A percentile compares a stretch with the other conserved stretches of the same genome.
Evolutionary conservation across 208 protist species (phyloP).

Genomic region (Trypanosoma melophagium): DNA sequence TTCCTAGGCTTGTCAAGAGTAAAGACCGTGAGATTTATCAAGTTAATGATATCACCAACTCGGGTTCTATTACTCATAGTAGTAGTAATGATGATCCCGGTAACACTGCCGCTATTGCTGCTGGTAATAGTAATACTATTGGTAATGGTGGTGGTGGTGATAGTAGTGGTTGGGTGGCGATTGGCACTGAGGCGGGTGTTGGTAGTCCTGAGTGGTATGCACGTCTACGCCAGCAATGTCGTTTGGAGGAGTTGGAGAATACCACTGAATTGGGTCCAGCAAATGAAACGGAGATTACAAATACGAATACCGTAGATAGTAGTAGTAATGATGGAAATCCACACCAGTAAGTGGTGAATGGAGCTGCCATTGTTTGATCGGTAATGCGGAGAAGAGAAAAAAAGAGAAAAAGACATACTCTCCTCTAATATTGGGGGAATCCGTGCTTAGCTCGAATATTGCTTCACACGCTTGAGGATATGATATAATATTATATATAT

Average conservation of each 20-base stretch:
- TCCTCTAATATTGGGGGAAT: too few relatives aligned
- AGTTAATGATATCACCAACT: not conserved
- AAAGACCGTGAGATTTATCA: not conserved
- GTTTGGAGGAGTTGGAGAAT: slow-evolving; percentile 7
- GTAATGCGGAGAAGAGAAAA: too few relatives aligned
- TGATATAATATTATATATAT: too few relatives aligned
- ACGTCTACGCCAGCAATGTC: slow-evolving; percentile 37
- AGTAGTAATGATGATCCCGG: slow-evolving; percentile 1
- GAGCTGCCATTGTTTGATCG: too few relatives aligned
- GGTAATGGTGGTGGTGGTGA: slow-evolving; percentile 2
- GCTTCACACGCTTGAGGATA: too few relatives aligned
- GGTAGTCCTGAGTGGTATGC: slow-evolving; percentile 66
- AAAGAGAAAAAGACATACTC: too few relatives aligned
- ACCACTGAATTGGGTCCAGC: not conserved
- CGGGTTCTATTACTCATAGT: not conserved
- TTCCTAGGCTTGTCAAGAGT: too few relatives aligned
- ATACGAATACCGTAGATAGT: not conserved
- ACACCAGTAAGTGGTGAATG: too few relatives aligned
- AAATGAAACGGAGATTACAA: not conserved
- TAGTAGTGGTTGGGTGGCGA: slow-evolving; percentile 36
- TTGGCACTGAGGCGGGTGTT: slow-evolving; percentile 33
- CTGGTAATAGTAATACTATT: slow-evolving; percentile 5
- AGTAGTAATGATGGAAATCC: too few relatives aligned
- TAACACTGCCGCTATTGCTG: not conserved
- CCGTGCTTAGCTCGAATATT: too few relatives aligned